Conservation (phyloP, 2,329 filamentous ascomycete species). For the Sporothrix luriei region DNA sequence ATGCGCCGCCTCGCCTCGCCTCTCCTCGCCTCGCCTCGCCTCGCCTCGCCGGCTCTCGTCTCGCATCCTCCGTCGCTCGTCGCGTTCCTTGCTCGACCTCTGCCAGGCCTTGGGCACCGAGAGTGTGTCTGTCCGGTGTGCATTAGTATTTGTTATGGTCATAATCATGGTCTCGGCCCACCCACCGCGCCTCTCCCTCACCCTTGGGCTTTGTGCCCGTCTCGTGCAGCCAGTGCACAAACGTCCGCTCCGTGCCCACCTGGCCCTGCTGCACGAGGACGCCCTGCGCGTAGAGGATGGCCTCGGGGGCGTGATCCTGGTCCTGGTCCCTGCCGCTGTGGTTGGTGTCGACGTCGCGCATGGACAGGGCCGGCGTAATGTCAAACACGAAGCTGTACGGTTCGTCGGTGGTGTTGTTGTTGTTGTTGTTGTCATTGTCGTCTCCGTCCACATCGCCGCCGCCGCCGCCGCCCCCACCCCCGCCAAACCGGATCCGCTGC, state of each 20-base stretch:
- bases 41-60: neutral
- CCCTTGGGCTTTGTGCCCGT: conserved; percentile 13
- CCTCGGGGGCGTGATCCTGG: neutral
- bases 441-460: neutral
- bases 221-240: conserved; percentile 24
- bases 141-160: too few relatives aligned
- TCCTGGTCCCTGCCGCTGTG: neutral
- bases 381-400: conserved; percentile 17
- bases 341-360: neutral
- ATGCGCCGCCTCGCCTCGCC: neutral
- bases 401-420: too few relatives aligned
- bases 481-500: neutral
- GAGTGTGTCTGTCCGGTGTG: neutral
- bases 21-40: neutral
- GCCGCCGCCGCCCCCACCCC: neutral
- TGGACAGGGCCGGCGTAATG: conserved; percentile 16
- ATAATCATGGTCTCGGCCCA: too few relatives aligned
- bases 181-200: neutral
- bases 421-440: too few relatives aligned
- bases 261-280: neutral
- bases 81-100: neutral
- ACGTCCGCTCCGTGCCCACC: neutral
- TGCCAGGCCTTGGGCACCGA: neutral
- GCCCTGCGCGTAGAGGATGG: conserved; percentile 11
- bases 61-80: neutral